Base-by-base conservation (phyloP, 2,329 filamentous ascomycete species). In the Proliferodiscus dingleyae region DNA sequence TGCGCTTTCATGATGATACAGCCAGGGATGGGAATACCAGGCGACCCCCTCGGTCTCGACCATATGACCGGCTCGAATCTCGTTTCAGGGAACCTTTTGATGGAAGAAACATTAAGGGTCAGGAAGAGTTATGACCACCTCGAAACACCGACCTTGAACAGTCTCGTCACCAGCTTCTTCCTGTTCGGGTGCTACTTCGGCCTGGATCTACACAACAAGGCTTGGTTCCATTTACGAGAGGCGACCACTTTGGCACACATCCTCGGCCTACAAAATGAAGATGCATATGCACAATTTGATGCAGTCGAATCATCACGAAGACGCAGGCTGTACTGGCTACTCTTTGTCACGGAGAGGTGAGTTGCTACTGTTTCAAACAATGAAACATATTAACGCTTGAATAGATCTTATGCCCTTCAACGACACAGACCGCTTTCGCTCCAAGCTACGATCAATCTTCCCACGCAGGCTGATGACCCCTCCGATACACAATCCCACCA, bases 141-240 rank as follows among this genome's bases (percentile, higher is more conserved):
- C 24, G 77, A 79, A 41, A 68, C 67, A 11, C 73, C 80, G 6
- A 77, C 71, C 7, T 63, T 77, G 47, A 78, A 80, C 56, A 75
- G 70, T 36, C 64, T 87, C 10, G 79, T 82, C 47, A 88, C 84
- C n/a, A 89, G 83, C 43, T 89, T 87, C 65, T 89, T 91, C 63
- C 64, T 91, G 21, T 89, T 87, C 57, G 83, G 78, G 29, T 83
- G 82, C 47, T 80, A 84, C 62, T 83, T 85, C 50, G 83, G 80
- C 29, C 68, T 87, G 37, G 84, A 89, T 51, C 73, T 82, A 62
- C 84, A 89, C 62, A 81, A 85, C 51, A 81, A 82, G 63, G 86
- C 85, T 1, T 91, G 87, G 86, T 89, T 82, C 60, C 81, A 88
- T 61, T 70, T 91, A 8, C 80, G 86, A 21, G 87, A 93, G 65